These are phyloP conservation scores for Calocybe indica DNA, from an alignment of 768 basidiomycete species.

Conservation along the genomic window DNA sequence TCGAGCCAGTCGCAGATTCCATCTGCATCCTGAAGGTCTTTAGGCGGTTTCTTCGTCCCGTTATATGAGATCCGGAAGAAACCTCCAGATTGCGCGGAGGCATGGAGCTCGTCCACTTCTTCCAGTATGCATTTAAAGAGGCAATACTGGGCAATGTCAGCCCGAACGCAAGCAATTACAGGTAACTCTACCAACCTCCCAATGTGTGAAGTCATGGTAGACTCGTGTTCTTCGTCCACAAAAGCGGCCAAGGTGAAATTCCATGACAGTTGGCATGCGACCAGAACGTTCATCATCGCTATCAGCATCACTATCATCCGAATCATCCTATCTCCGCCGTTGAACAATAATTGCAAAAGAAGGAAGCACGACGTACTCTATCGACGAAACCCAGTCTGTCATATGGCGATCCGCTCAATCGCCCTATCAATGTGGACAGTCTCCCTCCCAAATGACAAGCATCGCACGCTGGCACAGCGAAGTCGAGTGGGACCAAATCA, in stretches of 20 bases:
- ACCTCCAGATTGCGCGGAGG: conserved; percentile 24
- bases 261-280: conserved; percentile 13
- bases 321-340: conserved; percentile 3
- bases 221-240: conserved; percentile 64
- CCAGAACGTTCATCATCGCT: conserved; percentile 14
- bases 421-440: conserved; percentile 56
- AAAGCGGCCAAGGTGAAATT: conserved; percentile 72
- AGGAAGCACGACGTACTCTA: conserved; percentile 8
- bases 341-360: conserved; percentile 4
- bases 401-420: conserved; percentile 65
- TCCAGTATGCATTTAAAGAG: conserved; percentile 53
- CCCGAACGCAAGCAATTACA: conserved; percentile 5
- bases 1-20: conserved; percentile 81
- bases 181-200: conserved; percentile 56
- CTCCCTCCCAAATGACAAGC: conserved; percentile 76
- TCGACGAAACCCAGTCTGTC: conserved; percentile 59
- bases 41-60: conserved; percentile 52
- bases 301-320: conserved; percentile 14
- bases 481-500: conserved; percentile 43
- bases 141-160: conserved; percentile 40
- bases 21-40: conserved; percentile 68
- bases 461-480: conserved; percentile 64
- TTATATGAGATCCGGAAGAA: conserved; percentile 58
- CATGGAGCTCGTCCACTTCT: conserved; percentile 53
- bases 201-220: conserved; percentile 72